Conservation (phyloP, 2,329 filamentous ascomycete species). For the Ophiocordyceps camponoti-floridani region DNA sequence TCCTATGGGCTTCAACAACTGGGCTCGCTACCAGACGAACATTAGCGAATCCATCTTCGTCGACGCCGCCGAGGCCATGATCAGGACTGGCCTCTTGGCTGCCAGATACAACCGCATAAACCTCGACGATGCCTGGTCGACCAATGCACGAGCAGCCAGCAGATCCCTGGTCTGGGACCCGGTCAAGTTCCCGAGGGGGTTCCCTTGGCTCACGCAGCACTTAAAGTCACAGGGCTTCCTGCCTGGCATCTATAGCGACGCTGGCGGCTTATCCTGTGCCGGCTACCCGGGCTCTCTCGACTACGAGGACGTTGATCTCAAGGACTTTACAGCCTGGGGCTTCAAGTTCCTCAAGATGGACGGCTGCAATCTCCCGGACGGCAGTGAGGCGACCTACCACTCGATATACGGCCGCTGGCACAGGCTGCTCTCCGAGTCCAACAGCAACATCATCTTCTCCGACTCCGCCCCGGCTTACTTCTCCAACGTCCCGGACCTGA, state of each 20-base stretch:
- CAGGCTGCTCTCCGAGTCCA: constrained; percentile 15
- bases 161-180: constrained; percentile 22
- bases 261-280: constrained; percentile 23
- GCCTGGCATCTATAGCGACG: constrained; percentile 27
- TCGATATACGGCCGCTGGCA: constrained; percentile 24
- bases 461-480: constrained; percentile 28
- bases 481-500: constrained; percentile 14
- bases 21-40: constrained; percentile 27
- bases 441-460: constrained; percentile 22
- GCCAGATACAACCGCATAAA: constrained; percentile 17
- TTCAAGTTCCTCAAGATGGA: constrained; percentile 22
- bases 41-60: constrained; percentile 29
- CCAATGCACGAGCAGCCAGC: constrained; percentile 13
- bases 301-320: constrained; percentile 22
- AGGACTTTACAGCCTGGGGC: constrained; percentile 18
- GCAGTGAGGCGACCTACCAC: constrained; percentile 6
- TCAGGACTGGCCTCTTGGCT: constrained; percentile 18
- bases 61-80: constrained; percentile 26
- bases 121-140: constrained; percentile 27
- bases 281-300: constrained; percentile 21
- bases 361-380: constrained; percentile 18
- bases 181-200: constrained; percentile 21
- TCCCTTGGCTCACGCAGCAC: constrained; percentile 21
- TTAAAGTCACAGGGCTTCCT: constrained; percentile 19
- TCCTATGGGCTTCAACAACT: constrained; percentile 35